Evolutionary conservation across 1,284 basidiomycete species (phyloP), one percentile per base, ranked within the genome.

Genomic region (Trichosporon coremiiforme): DNA sequence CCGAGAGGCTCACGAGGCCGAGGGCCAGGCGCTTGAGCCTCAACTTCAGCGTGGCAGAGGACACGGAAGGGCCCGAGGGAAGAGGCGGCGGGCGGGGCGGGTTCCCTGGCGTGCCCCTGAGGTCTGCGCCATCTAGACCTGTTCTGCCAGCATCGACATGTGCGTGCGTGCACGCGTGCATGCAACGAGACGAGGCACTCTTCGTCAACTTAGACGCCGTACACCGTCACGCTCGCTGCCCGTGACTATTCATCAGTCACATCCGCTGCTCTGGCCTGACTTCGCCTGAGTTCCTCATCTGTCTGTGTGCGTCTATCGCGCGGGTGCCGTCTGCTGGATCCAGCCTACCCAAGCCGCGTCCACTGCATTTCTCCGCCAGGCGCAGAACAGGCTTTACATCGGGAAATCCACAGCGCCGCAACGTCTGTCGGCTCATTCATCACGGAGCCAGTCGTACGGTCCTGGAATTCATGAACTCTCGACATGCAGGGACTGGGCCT

Each of bases 211-310:
- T 47, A 17, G 45, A 17, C 45, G 45, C 45, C 33, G 33, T 35
- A n/a, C 45, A 17, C 50, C 20, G 50, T 53, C 50, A 53, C 50
- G 50, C 50, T 53, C 22, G 20, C 50, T 12, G 36, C 36, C 50
- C 50, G 50, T 53, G 50, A 53, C 50, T 12, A 53, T 53, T 53
- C 22, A 53, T 53, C 20, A 25, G 50, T 53, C 50, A 53, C 22
- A 22, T 25, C 50, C 50, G 50, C 50, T 20, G 50, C 4, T 22
- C 50, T 53, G 20, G 50, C 50, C 20, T 53, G 50, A 53, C 20
- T 20, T 53, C 15, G 50, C 50, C 50, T 53, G 50, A 53, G 50
- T 53, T 53, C 50, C 50, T 53, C 50, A 53, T 53, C 50, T 53
- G 17, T 17, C 17, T 20, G n/a, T 13, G n/a, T 47, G 45, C 50